Evolutionary conservation across 345 rosid genomes (phyloP).

Genomic region (Boechera divaricarpa): DNA sequence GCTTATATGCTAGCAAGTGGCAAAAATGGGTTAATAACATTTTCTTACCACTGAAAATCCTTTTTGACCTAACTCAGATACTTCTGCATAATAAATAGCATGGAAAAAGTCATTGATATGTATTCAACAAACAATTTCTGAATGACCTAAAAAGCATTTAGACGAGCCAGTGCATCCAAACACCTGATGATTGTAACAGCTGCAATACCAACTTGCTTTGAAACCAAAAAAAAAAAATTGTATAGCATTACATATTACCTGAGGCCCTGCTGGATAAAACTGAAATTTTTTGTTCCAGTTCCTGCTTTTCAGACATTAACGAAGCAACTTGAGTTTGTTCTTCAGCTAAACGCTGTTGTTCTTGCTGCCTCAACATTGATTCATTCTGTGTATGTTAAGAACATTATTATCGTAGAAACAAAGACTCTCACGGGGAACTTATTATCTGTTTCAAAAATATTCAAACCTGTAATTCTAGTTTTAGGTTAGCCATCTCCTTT

Average conservation of each 20-base stretch:
- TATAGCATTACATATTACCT: constrained; percentile 48
- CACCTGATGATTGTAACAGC: constrained; percentile 1
- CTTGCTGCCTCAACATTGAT: constrained; percentile 66
- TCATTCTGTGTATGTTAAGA: constrained; percentile 62
- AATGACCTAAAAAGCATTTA: not conserved
- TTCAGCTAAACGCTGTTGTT: constrained; percentile 57
- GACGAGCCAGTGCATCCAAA: constrained; percentile 11
- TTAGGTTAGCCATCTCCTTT: constrained; percentile 70
- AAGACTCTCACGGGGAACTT: constrained; percentile 6
- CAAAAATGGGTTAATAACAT: not conserved
- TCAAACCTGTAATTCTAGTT: constrained; percentile 72
- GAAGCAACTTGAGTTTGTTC: constrained; percentile 70
- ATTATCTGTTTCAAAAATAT: constrained; percentile 21
- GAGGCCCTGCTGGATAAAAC: constrained; percentile 53
- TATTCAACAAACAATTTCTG: not conserved
- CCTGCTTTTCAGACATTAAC: constrained; percentile 73
- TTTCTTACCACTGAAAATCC: constrained; percentile 69
- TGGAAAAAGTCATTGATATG: constrained; percentile 29
- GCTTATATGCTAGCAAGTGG: constrained; percentile 22
- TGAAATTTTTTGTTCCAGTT: constrained; percentile 67
- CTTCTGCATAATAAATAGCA: constrained; percentile 46
- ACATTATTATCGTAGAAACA: constrained; percentile 41
- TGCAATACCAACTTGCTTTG: not conserved
- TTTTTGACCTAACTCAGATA: constrained; percentile 49
- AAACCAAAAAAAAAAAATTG: not conserved